Evolutionary conservation across 2,329 filamentous ascomycete species (phyloP), one percentile per base, ranked within the genome.

Genomic region (Alternaria infectoria): DNA sequence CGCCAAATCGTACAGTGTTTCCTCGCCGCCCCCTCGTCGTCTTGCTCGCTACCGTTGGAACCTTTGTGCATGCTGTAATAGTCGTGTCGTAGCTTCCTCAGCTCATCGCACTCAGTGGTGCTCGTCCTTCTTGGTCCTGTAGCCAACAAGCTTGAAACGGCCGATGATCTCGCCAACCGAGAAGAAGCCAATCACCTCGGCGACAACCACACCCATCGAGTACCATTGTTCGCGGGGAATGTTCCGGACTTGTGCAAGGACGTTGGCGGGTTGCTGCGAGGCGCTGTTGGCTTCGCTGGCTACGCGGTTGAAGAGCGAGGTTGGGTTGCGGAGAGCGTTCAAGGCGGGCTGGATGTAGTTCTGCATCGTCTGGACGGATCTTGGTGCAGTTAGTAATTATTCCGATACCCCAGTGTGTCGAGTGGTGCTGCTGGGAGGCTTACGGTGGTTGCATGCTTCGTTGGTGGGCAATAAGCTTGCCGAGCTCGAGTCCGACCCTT

Each of bases 81-180:
- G 21, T 64, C 61, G 46, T 56, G 40, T 68, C 58, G 58, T 61
- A 32, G 40, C 58, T 36, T 63, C 17, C 36, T 51, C 45, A 62
- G 56, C 51, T 54, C 50, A 54, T 44, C 30, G 25, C 62, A 67
- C 64, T 67, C 76, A 78, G 67, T 78, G 76, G 69, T 77, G 73
- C 57, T 72, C 74, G 17, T 67, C 70, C 60, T 70, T 72, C 70
- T 73, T 79, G 44, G 73, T 69, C 72, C 83, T 76, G 87, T 99
- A 99, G 69, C 96, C 96, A 74, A 99, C 87, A 74, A 99, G 82
- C 91, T 99, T 98, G 85, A 96, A 89, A 78, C 94, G 89, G 76
- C 96, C 96, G 76, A 99, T 90, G 82, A 99, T 98, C 87, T 98
- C 94, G 70, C 96, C 96, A 59, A 98, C 89, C 66, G 94, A 96